phyloP scores from a whole-genome alignment of 768 basidiomycete genomes.

The Pleurotus citrinopileatus region DNA sequence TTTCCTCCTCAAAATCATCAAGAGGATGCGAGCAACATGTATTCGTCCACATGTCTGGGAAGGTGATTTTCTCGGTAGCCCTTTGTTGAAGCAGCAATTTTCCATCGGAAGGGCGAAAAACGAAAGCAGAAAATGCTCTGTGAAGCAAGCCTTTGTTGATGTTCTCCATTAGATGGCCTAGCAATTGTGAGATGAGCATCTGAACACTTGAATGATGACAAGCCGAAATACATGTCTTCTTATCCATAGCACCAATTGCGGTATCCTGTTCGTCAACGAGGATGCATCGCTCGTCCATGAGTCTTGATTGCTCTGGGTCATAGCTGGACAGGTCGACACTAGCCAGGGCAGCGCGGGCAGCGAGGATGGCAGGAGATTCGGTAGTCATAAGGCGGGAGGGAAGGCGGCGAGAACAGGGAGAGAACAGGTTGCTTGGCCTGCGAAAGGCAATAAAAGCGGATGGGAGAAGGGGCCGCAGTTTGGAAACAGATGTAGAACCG shows the following conservation, averaged over 20 bases:
- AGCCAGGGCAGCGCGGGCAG: conserved; percentile 63
- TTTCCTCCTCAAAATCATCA: conserved; percentile 86
- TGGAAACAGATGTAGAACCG: conserved; percentile 4
- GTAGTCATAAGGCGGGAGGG: conserved; percentile 31
- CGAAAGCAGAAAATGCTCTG: conserved; percentile 96
- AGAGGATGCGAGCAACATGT: conserved; percentile 98
- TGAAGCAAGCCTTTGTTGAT: conserved; percentile 93
- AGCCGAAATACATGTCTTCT: conserved; percentile 86
- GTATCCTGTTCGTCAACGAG: conserved; percentile 87
- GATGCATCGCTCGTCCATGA: conserved; percentile 97
- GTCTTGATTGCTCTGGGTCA: conserved; percentile 87
- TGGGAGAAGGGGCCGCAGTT: conserved; percentile 3
- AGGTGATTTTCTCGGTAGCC: conserved; percentile 98
- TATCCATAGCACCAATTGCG: conserved; percentile 83
- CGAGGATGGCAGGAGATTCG: conserved; percentile 54
- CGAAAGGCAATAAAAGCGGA: not conserved
- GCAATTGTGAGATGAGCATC: not conserved
- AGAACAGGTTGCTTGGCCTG: not conserved
- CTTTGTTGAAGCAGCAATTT: conserved; percentile 92
- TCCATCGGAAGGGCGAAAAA: conserved; percentile 93
- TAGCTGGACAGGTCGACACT: conserved; percentile 79
- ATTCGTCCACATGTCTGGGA: conserved; percentile 99
- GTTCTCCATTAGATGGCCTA: conserved; percentile 97
- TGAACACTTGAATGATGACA: not conserved
- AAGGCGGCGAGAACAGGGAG: conserved; percentile 6